phyloP scores from a whole-genome alignment of 371 early-diverging fungal genomes.

The Apophysomyces elegans region DNA sequence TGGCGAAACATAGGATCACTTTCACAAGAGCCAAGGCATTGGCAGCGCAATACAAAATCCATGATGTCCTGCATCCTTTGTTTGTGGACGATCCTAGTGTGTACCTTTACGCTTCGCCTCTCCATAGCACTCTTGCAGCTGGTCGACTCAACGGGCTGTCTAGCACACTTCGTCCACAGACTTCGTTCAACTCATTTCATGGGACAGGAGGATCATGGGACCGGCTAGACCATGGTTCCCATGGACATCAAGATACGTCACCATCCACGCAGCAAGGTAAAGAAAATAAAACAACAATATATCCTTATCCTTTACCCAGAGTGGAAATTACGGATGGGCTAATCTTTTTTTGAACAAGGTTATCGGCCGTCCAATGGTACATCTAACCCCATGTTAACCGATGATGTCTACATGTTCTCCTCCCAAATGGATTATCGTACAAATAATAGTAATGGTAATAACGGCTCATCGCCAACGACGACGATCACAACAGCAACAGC shows the following conservation, averaged over 20 bases:
- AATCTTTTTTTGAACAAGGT: background rate
- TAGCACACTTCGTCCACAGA: background rate
- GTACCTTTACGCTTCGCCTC: conserved; percentile 36
- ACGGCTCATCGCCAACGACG: background rate
- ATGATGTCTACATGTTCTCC: conserved; percentile 1
- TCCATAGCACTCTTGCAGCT: background rate
- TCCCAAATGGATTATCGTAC: conserved; percentile 1
- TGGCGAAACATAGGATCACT: conserved; percentile 55
- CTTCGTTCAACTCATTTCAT: background rate
- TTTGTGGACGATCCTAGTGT: conserved; percentile 72
- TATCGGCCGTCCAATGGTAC: background rate
- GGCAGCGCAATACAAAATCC: conserved; percentile 71
- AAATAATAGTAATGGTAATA: background rate
- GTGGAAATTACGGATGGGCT: too few relatives aligned
- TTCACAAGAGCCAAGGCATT: conserved; percentile 71
- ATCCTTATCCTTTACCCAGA: too few relatives aligned
- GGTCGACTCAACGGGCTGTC: conserved; percentile 3
- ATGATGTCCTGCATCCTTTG: conserved; percentile 72
- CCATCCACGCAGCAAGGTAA: background rate
- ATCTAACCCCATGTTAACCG: background rate
- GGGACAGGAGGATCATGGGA: conserved; percentile 2
- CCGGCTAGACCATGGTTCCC: background rate
- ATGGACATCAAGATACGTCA: conserved; percentile 8
- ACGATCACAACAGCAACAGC: background rate
- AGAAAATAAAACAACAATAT: too few relatives aligned